Evolutionary conservation across 2,329 filamentous ascomycete genomes (phyloP).

Genomic region (Talaromyces marneffei): DNA sequence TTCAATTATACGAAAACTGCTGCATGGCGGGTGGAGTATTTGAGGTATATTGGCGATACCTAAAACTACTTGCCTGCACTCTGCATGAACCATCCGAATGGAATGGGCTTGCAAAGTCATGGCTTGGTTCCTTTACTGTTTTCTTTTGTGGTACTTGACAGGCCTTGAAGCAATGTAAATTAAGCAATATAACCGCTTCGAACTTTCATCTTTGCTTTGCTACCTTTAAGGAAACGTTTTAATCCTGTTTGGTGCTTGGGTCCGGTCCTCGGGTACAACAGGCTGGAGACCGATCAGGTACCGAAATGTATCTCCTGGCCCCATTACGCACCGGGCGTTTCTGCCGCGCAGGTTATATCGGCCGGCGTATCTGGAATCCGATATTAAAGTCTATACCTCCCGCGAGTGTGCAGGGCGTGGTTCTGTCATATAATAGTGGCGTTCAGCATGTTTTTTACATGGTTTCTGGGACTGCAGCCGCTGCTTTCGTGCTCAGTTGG

Average conservation of each 20-base stretch:
- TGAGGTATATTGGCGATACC: background rate
- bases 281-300: background rate
- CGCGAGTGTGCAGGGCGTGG: background rate
- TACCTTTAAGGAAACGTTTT: background rate
- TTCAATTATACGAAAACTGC: background rate
- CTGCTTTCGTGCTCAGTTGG: slow-evolving; percentile 2
- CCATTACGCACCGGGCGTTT: background rate
- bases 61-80: slow-evolving; percentile 2
- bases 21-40: background rate
- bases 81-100: background rate
- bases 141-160: slow-evolving; percentile 10
- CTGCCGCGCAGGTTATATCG: background rate
- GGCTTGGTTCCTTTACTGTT: background rate
- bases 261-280: background rate
- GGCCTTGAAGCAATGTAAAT: slow-evolving; percentile 13
- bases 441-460: slow-evolving; percentile 5
- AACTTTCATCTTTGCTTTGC: background rate
- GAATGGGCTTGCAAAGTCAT: background rate
- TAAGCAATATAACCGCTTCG: slow-evolving; percentile 9
- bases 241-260: background rate
- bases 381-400: background rate
- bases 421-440: background rate
- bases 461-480: background rate
- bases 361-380: background rate
- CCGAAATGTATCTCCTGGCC: background rate